These are phyloP conservation scores for Diospyros lotus DNA, from an alignment of 148 eudicot genomes.

Conservation along the genomic window DNA sequence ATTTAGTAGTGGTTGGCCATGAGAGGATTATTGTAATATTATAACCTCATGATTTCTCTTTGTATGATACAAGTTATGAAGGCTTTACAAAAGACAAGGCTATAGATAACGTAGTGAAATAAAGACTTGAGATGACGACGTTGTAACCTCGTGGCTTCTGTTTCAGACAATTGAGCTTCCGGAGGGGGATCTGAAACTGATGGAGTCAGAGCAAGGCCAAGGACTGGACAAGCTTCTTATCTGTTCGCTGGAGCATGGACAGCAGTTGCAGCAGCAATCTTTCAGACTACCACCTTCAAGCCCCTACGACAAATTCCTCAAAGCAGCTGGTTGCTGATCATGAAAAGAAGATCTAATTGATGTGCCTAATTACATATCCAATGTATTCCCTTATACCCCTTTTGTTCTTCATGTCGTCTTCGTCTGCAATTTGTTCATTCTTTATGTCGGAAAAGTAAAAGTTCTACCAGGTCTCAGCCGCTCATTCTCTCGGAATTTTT, in stretches of 20 bases:
- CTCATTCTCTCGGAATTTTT: too few species aligned
- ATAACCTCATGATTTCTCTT: too few species aligned
- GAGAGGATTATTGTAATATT: too few species aligned
- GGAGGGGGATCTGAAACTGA: conserved; percentile 26
- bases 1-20: too few species aligned
- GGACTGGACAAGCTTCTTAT: conserved; percentile 32
- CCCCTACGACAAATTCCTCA: conserved; percentile 84
- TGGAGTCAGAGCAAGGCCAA: conserved; percentile 26
- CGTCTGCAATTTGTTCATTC: not conserved
- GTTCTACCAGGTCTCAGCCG: too few species aligned
- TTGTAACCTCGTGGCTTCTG: not conserved
- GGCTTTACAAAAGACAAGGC: too few species aligned
- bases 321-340: conserved; percentile 79
- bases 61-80: too few species aligned
- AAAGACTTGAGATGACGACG: not conserved
- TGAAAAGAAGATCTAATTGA: not conserved
- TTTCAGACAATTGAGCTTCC: conserved; percentile 33
- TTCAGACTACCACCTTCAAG: conserved; percentile 86
- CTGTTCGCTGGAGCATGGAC: conserved; percentile 53
- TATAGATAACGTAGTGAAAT: too few species aligned
- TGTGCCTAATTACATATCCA: too few species aligned
- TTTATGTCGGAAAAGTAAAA: too few species aligned
- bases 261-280: conserved; percentile 46
- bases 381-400: too few species aligned
- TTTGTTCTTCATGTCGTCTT: not conserved